Evolutionary conservation across 176 grass and related monocot species (phyloP).

Genomic region (Rhipidocladum racemiflorum): DNA sequence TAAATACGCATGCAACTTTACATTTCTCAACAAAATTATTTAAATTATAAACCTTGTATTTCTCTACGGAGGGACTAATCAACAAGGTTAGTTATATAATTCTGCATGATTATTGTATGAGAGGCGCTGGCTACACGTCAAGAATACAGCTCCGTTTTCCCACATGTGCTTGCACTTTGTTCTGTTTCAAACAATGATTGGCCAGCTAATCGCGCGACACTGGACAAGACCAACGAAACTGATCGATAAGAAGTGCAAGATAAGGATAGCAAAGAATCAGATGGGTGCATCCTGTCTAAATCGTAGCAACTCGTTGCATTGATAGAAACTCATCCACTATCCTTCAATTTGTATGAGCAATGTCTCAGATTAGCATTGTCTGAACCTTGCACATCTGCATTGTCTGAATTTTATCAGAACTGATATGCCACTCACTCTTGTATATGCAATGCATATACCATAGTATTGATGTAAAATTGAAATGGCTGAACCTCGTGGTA

Average conservation of each 20-base stretch:
- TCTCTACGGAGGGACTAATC: background rate
- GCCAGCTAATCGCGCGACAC: constrained; percentile 3
- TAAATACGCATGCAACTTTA: too few relatives aligned
- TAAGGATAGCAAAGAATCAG: constrained; percentile 19
- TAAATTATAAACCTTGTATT: too few relatives aligned
- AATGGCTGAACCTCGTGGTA: background rate
- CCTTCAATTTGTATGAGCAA: constrained; percentile 1
- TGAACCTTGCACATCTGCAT: background rate
- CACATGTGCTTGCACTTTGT: constrained; percentile 20
- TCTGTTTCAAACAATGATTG: constrained; percentile 34
- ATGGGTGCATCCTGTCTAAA: constrained; percentile 21
- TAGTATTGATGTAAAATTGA: background rate
- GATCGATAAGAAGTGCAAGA: constrained; percentile 24
- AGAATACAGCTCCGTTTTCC: constrained; percentile 30
- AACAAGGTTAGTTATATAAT: constrained; percentile 35
- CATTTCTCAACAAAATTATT: too few relatives aligned
- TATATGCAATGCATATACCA: background rate
- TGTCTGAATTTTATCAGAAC: background rate
- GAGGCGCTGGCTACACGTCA: constrained; percentile 26
- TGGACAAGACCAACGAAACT: background rate
- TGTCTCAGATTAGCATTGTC: background rate
- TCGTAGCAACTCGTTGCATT: constrained; percentile 20
- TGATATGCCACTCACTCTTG: background rate
- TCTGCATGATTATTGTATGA: constrained; percentile 31
- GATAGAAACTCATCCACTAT: background rate